Conservation (phyloP, 306 rosid species). For the Cucurbita moschata region DNA sequence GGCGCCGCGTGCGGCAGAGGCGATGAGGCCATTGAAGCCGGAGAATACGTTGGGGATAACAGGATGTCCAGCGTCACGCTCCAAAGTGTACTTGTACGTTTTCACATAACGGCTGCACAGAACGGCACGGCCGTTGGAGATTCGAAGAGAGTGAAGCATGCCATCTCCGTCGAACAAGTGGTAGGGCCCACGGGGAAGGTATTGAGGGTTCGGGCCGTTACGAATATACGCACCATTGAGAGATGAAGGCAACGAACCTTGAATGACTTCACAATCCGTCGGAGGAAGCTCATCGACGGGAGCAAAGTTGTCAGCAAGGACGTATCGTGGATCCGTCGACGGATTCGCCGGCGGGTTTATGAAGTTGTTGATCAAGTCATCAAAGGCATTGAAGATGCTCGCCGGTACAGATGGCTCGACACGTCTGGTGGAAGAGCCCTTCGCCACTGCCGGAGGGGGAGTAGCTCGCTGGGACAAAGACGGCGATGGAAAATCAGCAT, state of each 20-base stretch:
- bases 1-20: slow-evolving; percentile 68
- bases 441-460: neutral
- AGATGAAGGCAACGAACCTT: slow-evolving; percentile 43
- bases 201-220: slow-evolving; percentile 89
- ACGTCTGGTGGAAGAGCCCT: neutral
- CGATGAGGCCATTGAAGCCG: slow-evolving; percentile 40
- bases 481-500: neutral
- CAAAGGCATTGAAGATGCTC: slow-evolving; percentile 39
- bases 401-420: slow-evolving; percentile 12
- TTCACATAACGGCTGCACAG: slow-evolving; percentile 73
- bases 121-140: slow-evolving; percentile 43
- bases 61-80: slow-evolving; percentile 51
- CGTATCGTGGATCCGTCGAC: slow-evolving; percentile 41
- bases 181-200: slow-evolving; percentile 83
- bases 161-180: slow-evolving; percentile 93
- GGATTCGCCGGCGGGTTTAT: slow-evolving; percentile 55
- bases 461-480: neutral
- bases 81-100: slow-evolving; percentile 49
- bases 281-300: slow-evolving; percentile 77
- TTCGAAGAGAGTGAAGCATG: slow-evolving; percentile 60
- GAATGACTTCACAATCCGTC: slow-evolving; percentile 32
- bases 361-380: slow-evolving; percentile 58
- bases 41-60: slow-evolving; percentile 68
- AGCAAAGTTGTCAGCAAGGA: slow-evolving; percentile 51
- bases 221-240: slow-evolving; percentile 75